Conservation (phyloP, 345 rosid genomes). For the Arabidopsis suecica region DNA sequence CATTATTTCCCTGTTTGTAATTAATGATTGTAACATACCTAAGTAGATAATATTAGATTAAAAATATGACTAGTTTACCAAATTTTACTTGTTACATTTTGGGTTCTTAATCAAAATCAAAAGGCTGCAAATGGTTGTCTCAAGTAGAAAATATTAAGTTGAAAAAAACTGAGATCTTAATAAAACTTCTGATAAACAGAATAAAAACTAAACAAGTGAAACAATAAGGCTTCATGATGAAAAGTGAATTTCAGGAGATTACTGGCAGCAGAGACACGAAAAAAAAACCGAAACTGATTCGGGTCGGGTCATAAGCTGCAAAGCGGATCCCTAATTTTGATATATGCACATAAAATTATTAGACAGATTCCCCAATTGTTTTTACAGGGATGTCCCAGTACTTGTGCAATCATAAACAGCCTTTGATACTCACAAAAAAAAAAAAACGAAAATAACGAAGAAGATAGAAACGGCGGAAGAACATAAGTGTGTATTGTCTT, state of each 20-base stretch:
- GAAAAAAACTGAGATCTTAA: no score
- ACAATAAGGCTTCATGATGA: not conserved
- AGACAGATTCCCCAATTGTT: conserved; percentile 42
- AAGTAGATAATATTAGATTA: no score
- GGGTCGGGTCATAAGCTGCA: conserved; percentile 41
- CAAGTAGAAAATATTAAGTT: no score
- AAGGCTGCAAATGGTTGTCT: no score
- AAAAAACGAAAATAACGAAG: not conserved
- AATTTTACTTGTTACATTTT: no score
- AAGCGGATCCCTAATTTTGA: conserved; percentile 48
- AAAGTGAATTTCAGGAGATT: conserved; percentile 43
- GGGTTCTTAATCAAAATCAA: no score
- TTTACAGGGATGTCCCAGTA: conserved; percentile 45
- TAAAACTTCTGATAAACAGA: no score
- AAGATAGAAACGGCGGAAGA: conserved; percentile 7
- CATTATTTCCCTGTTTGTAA: no score
- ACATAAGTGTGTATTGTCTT: not conserved
- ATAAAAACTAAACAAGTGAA: not conserved
- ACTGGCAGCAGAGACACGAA: conserved; percentile 45
- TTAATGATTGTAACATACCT: no score
- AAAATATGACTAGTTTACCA: no score
- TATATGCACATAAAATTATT: conserved; percentile 43
- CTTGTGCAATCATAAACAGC: conserved; percentile 34
- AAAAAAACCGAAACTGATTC: conserved; percentile 19
- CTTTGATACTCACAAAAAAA: not conserved